These are phyloP conservation scores for Lasiosphaeria miniovina DNA, from an alignment of 495 filamentous ascomycete species.

Conservation along the genomic window DNA sequence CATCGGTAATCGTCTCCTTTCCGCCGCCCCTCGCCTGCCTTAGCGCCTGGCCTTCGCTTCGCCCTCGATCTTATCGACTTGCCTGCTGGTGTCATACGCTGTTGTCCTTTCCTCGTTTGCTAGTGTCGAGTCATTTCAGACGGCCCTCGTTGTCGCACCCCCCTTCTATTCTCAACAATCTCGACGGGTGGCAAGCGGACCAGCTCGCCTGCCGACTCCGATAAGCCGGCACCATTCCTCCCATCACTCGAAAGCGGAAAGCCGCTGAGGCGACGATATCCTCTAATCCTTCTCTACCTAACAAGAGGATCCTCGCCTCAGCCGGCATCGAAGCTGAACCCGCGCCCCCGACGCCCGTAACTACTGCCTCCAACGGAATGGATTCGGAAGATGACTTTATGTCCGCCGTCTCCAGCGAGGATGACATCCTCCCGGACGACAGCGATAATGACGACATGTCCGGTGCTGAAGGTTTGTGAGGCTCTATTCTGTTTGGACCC, in stretches of 20 bases:
- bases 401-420: constrained; percentile 75
- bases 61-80: not conserved
- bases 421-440: constrained; percentile 70
- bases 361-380: constrained; percentile 63
- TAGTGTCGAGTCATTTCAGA: constrained; percentile 7
- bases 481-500: not conserved
- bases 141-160: not conserved
- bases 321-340: constrained; percentile 36
- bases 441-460: constrained; percentile 71
- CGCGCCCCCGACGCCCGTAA: constrained; percentile 57
- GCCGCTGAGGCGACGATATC: constrained; percentile 71
- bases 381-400: constrained; percentile 97
- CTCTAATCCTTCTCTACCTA: constrained; percentile 41
- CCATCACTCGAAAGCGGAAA: constrained; percentile 82
- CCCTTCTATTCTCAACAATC: not conserved
- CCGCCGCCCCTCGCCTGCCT: not conserved
- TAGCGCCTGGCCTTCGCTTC: not conserved
- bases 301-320: constrained; percentile 53
- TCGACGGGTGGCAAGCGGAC: constrained; percentile 12
- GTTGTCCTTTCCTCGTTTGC: not conserved
- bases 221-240: constrained; percentile 55
- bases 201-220: constrained; percentile 2
- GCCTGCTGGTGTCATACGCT: not conserved
- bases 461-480: constrained; percentile 66
- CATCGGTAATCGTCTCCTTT: not conserved